phyloP scores from a whole-genome alignment of 805 yeast species.

The Ogataea chonburiensis region DNA sequence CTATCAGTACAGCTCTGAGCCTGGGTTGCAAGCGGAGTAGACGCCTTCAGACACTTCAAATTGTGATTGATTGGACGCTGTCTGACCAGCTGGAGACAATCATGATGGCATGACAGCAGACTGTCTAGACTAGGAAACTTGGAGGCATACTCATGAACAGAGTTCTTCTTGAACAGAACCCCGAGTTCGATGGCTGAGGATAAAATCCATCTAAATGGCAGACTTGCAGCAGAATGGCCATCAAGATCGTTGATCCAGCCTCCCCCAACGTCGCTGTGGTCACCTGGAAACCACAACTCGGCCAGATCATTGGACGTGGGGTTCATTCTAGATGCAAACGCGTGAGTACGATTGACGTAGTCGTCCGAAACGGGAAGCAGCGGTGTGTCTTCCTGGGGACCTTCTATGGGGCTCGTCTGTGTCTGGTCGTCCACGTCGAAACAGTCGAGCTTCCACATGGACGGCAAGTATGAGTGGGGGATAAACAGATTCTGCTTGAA shows the following conservation, averaged over 20 bases:
- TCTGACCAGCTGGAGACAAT: constrained; percentile 38
- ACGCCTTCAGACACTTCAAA: background rate
- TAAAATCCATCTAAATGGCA: constrained; percentile 62
- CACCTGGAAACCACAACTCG: constrained; percentile 69
- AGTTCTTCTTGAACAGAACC: constrained; percentile 42
- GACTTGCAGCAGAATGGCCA: constrained; percentile 46
- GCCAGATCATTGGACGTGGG: constrained; percentile 36
- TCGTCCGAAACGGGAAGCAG: constrained; percentile 8
- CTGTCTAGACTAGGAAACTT: constrained; percentile 42
- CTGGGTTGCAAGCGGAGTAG: constrained; percentile 1
- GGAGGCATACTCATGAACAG: constrained; percentile 40
- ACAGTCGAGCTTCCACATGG: constrained; percentile 17
- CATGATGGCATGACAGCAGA: constrained; percentile 52
- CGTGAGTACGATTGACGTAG: constrained; percentile 21
- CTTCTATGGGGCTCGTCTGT: too few species aligned
- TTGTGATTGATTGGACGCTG: constrained; percentile 18
- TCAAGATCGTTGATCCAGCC: constrained; percentile 53
- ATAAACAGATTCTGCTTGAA: constrained; percentile 56
- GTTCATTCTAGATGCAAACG: constrained; percentile 16
- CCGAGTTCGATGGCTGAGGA: constrained; percentile 53
- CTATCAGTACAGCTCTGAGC: background rate
- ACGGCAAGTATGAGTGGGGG: constrained; percentile 40
- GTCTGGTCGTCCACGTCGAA: constrained; percentile 12
- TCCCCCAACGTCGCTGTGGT: constrained; percentile 70
- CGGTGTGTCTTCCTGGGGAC: background rate